Evolutionary conservation across 148 eudicot genomes (phyloP).

Genomic region (Cornus controversa): DNA sequence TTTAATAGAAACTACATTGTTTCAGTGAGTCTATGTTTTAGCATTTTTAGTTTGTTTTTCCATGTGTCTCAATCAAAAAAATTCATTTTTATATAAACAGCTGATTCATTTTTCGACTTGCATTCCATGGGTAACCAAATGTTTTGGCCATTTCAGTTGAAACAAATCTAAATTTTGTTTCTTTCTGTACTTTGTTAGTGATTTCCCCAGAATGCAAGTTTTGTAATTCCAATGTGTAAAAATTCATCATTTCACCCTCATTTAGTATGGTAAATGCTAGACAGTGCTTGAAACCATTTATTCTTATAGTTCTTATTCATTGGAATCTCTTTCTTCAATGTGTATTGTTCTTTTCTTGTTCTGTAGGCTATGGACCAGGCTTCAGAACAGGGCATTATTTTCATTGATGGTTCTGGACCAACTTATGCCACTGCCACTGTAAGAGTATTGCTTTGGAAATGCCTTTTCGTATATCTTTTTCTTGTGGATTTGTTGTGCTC

Average conservation of each 20-base stretch:
- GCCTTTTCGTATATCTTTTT: constrained; percentile 11
- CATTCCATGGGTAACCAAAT: too few relatives aligned
- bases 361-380: constrained; percentile 77
- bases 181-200: too few relatives aligned
- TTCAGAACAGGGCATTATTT: constrained; percentile 64
- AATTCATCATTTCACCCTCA: neutral
- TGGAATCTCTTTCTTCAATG: neutral
- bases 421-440: constrained; percentile 96
- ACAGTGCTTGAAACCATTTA: neutral
- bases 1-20: too few relatives aligned
- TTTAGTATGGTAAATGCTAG: neutral
- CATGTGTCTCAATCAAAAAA: too few relatives aligned
- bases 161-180: too few relatives aligned
- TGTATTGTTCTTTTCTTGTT: neutral
- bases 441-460: constrained; percentile 35
- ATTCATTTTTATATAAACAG: too few relatives aligned
- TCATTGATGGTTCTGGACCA: constrained; percentile 91
- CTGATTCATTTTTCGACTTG: too few relatives aligned
- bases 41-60: too few relatives aligned
- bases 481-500: neutral
- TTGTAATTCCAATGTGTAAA: neutral
- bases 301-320: too few relatives aligned
- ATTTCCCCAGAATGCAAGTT: too few relatives aligned
- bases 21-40: too few relatives aligned
- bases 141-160: too few relatives aligned